phyloP scores from a whole-genome alignment of 2,329 filamentous ascomycete species.

The Penicillium sp. region DNA sequence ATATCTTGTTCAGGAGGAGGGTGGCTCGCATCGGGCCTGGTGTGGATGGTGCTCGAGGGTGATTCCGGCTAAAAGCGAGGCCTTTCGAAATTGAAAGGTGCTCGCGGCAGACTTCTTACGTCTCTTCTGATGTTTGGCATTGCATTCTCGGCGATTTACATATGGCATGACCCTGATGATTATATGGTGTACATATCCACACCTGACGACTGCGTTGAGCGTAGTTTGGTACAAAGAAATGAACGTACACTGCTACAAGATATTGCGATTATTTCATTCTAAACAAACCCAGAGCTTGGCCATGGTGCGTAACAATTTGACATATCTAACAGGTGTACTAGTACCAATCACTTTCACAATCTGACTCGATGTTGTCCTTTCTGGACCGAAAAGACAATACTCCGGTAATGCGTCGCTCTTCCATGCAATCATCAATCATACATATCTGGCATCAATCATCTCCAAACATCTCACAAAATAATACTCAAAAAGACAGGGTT shows the following conservation, averaged over 20 bases:
- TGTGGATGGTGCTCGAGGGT: slow-evolving; percentile 89
- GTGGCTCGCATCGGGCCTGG: slow-evolving; percentile 75
- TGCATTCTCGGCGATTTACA: neutral
- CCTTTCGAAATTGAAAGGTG: neutral
- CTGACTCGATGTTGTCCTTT: slow-evolving; percentile 18
- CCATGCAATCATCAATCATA: slow-evolving; percentile 26
- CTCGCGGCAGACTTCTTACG: neutral
- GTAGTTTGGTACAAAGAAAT: neutral
- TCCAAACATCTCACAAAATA: slow-evolving; percentile 12
- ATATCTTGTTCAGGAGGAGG: slow-evolving; percentile 72
- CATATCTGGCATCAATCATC: slow-evolving; percentile 12
- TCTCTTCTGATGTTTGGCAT: neutral
- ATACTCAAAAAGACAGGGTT: slow-evolving; percentile 16
- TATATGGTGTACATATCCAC: slow-evolving; percentile 1
- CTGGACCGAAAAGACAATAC: slow-evolving; percentile 20
- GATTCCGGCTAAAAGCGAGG: slow-evolving; percentile 55
- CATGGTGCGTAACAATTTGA: neutral
- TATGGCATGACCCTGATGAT: neutral
- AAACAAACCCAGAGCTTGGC: too few relatives aligned
- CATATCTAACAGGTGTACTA: neutral
- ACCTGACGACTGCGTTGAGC: neutral
- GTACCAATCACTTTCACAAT: slow-evolving; percentile 10
- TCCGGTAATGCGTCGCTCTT: slow-evolving; percentile 30
- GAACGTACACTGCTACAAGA: neutral
- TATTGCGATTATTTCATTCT: too few relatives aligned